phyloP scores from a whole-genome alignment of 202 grass and related monocot species.

The Panicum virgatum region DNA sequence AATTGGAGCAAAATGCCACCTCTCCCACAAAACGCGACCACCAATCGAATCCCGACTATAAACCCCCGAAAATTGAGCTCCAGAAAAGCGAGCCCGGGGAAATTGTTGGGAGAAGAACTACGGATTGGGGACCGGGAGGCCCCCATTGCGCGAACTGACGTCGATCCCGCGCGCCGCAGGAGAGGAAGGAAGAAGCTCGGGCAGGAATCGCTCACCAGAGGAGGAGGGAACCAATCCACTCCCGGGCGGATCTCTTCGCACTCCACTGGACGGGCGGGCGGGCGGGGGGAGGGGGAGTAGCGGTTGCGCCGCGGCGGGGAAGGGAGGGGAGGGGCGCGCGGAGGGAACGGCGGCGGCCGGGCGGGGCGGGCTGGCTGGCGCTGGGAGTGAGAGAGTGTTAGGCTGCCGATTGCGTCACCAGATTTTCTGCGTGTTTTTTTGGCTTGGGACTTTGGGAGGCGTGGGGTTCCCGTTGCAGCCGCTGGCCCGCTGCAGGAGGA shows the following conservation, averaged over 20 bases:
- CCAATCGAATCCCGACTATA: neutral
- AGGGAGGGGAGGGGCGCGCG: neutral
- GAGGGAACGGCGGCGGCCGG: neutral
- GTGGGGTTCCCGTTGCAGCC: neutral
- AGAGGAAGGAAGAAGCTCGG: neutral
- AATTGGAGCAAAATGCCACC: neutral
- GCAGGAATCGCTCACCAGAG: neutral
- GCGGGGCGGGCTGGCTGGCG: neutral
- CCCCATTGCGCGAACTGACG: neutral
- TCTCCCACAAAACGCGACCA: neutral
- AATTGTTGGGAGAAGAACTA: neutral
- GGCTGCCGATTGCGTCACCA: neutral
- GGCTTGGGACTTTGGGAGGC: too few species aligned
- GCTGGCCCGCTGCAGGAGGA: too few species aligned
- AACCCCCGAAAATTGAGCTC: neutral
- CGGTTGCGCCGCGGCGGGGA: neutral
- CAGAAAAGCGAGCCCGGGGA: neutral
- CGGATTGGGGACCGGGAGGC: neutral
- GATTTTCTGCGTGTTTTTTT: neutral
- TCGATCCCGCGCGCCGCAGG: neutral
- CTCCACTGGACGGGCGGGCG: neutral
- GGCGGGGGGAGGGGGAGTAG: neutral
- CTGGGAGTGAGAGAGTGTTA: neutral
- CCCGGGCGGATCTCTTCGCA: slow-evolving; percentile 7
- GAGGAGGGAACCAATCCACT: neutral